These are phyloP conservation scores for Auricularia sp. DNA, from an alignment of 768 basidiomycete genomes.

Conservation along the genomic window DNA sequence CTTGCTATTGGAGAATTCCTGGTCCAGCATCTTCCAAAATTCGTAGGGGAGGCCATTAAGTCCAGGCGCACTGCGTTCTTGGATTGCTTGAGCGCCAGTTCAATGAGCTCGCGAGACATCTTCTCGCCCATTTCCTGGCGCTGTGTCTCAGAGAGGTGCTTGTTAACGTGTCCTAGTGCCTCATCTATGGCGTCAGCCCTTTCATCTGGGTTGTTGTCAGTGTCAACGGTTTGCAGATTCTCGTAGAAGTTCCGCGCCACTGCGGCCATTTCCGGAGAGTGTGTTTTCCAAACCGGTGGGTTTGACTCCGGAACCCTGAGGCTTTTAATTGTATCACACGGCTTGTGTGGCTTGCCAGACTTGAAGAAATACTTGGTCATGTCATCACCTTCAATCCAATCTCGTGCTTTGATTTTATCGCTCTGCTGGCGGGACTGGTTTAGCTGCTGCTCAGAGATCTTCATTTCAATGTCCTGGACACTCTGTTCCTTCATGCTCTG, in stretches of 20 bases:
- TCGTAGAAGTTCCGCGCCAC: background rate
- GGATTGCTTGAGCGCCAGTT: no score
- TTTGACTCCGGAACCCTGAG: background rate
- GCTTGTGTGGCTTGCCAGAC: background rate
- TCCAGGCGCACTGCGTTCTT: no score
- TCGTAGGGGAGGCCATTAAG: no score
- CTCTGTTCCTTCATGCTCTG: background rate
- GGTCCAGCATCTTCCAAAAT: no score
- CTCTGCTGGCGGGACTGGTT: background rate
- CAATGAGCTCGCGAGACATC: no score
- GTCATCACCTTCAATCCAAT: background rate
- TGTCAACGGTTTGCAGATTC: background rate
- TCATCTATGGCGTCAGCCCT: background rate
- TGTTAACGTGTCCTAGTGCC: background rate
- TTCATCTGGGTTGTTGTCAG: background rate
- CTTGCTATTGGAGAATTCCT: no score
- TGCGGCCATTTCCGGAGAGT: background rate
- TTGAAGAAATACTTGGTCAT: background rate
- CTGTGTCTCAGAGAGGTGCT: no score
- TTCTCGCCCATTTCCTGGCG: no score
- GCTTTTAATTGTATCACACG: background rate
- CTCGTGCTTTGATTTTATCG: background rate
- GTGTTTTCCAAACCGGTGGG: background rate
- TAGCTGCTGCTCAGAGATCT: background rate
- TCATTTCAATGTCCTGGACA: background rate